phyloP scores from a whole-genome alignment of 1,284 basidiomycete genomes.

The Rhodotorula sp. region DNA sequence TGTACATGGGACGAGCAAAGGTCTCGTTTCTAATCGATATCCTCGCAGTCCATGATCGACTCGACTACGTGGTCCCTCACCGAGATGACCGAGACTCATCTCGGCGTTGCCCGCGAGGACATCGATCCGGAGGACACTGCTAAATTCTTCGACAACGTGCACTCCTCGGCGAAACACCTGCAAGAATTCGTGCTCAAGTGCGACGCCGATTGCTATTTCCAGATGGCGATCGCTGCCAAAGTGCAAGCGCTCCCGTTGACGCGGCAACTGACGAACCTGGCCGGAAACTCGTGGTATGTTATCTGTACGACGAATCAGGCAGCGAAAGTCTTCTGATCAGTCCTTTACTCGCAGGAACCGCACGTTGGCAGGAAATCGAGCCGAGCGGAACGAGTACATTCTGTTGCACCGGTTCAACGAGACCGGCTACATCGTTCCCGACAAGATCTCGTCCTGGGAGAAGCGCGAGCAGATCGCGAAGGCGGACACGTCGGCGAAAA shows the following conservation, averaged over 20 bases:
- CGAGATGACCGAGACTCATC: conserved; percentile 90
- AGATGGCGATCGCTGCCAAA: conserved; percentile 89
- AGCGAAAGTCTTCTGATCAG: background rate
- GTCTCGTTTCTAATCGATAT: background rate
- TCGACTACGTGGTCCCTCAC: conserved; percentile 97
- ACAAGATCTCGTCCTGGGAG: conserved; percentile 71
- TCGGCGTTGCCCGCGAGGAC: conserved; percentile 80
- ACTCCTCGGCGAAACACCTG: conserved; percentile 73
- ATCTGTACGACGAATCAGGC: background rate
- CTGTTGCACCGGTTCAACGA: conserved; percentile 95
- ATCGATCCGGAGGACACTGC: conserved; percentile 95
- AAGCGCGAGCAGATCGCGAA: conserved; percentile 59
- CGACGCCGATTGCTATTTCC: conserved; percentile 90
- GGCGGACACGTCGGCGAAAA: conserved; percentile 47
- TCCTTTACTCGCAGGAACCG: conserved; percentile 68
- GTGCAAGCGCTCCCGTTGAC: conserved; percentile 88
- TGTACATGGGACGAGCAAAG: background rate
- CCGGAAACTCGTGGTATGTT: conserved; percentile 89
- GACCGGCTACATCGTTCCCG: conserved; percentile 93
- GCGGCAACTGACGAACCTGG: conserved; percentile 91
- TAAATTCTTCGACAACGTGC: conserved; percentile 78
- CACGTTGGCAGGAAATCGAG: conserved; percentile 82
- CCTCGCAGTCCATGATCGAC: conserved; percentile 75
- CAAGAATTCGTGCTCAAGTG: conserved; percentile 87
- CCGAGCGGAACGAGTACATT: conserved; percentile 99